These are phyloP conservation scores for Avena sativa DNA, from an alignment of 176 grass and related monocot species.

Conservation along the genomic window DNA sequence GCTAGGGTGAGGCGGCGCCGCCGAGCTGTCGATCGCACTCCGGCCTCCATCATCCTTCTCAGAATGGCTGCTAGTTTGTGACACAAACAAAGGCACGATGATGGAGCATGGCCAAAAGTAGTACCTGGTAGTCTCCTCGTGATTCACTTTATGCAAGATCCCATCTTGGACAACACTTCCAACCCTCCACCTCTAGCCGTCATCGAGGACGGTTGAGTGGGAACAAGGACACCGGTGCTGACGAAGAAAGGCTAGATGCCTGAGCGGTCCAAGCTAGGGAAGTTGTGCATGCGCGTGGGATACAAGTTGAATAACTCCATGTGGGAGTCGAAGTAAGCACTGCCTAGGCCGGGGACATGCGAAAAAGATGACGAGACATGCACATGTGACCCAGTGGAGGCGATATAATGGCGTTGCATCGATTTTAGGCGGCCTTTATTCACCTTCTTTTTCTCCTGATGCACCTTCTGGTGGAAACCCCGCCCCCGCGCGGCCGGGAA, in stretches of 20 bases:
- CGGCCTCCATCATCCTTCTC: too few species aligned
- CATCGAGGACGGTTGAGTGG: neutral
- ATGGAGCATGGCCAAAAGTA: neutral
- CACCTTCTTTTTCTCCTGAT: neutral
- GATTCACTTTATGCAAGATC: neutral
- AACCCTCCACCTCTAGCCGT: neutral
- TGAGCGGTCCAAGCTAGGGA: neutral
- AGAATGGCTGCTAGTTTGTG: too few species aligned
- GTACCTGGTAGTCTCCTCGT: neutral
- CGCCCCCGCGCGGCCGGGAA: neutral
- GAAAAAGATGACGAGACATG: neutral
- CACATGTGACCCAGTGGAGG: neutral
- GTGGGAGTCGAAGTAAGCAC: neutral
- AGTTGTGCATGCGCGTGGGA: neutral
- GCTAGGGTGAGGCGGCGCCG: too few species aligned
- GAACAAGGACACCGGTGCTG: neutral
- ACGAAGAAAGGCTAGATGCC: neutral
- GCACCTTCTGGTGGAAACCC: neutral
- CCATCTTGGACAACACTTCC: neutral
- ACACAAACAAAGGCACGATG: too few species aligned
- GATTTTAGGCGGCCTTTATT: neutral
- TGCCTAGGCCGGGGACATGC: neutral
- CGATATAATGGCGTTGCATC: neutral
- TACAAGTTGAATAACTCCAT: neutral
- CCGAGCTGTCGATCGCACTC: too few species aligned